Evolutionary conservation across 495 filamentous ascomycete genomes (phyloP).

Genomic region (Trypethelium eluteriae): DNA sequence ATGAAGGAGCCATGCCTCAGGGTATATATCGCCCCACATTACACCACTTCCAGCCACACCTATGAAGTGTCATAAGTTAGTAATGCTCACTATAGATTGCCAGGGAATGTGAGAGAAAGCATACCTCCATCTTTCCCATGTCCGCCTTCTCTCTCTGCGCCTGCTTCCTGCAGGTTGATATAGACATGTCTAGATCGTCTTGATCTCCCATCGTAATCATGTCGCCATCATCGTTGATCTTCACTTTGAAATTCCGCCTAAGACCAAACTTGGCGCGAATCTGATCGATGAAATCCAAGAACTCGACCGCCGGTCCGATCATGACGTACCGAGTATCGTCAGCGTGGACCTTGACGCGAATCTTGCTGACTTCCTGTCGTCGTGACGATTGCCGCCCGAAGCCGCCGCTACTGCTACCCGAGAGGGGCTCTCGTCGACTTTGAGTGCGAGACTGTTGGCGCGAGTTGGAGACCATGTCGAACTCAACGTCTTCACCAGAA

Average conservation of each 20-base stretch:
- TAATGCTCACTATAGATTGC: neutral
- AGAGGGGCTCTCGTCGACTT: constrained; percentile 20
- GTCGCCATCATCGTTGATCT: constrained; percentile 77
- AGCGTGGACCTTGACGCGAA: constrained; percentile 83
- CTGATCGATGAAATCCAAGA: constrained; percentile 62
- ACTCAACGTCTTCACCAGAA: constrained; percentile 42
- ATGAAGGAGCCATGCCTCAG: neutral
- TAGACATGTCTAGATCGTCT: constrained; percentile 85
- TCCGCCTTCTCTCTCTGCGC: constrained; percentile 69
- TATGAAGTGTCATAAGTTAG: neutral
- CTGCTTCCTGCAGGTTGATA: constrained; percentile 55
- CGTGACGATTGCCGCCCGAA: constrained; percentile 25
- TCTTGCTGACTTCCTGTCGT: constrained; percentile 47
- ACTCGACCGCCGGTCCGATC: constrained; percentile 64
- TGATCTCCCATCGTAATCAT: constrained; percentile 96
- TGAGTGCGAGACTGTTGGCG: constrained; percentile 22
- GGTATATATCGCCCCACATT: neutral
- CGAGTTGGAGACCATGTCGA: constrained; percentile 65
- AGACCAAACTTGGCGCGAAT: constrained; percentile 82
- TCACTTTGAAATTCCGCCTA: constrained; percentile 63
- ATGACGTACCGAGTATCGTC: constrained; percentile 95
- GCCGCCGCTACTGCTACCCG: constrained; percentile 27
- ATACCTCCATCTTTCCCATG: constrained; percentile 91
- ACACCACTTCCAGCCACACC: constrained; percentile 1
- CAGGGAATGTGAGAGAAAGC: neutral